Evolutionary conservation across 345 rosid genomes (phyloP).

Genomic region (Dipteronia sinensis): DNA sequence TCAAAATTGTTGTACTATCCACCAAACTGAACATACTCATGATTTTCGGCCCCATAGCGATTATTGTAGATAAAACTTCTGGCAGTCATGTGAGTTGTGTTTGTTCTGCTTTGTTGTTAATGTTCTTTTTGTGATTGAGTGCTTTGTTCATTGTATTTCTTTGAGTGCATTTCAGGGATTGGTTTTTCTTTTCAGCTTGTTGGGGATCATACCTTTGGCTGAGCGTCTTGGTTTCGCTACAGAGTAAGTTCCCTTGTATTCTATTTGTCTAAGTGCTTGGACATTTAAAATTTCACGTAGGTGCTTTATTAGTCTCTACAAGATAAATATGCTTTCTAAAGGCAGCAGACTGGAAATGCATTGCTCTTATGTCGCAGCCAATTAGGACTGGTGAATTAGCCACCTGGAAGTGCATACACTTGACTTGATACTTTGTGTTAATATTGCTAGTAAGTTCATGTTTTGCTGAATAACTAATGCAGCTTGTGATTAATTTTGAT

Average conservation of each 20-base stretch:
- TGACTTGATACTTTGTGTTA: neutral
- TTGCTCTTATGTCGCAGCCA: neutral
- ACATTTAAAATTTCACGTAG: neutral
- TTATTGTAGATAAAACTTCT: slow-evolving; percentile 21
- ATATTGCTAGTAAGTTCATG: neutral
- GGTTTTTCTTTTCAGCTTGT: slow-evolving; percentile 50
- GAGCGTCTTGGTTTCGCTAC: slow-evolving; percentile 59
- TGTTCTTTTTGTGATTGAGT: neutral
- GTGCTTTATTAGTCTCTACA: neutral
- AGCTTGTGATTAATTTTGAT: slow-evolving; percentile 20
- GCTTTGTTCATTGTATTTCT: slow-evolving; percentile 4
- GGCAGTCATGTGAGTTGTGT: slow-evolving; percentile 31
- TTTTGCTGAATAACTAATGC: slow-evolving; percentile 11
- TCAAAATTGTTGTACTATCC: slow-evolving; percentile 34
- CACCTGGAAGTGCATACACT: too few relatives aligned
- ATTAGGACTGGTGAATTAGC: too few relatives aligned
- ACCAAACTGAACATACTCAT: slow-evolving; percentile 32
- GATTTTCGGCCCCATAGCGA: slow-evolving; percentile 39
- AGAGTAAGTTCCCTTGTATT: slow-evolving; percentile 34
- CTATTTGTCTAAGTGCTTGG: neutral
- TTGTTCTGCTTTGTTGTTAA: neutral
- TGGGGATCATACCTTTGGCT: slow-evolving; percentile 56
- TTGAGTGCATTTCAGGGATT: slow-evolving; percentile 30
- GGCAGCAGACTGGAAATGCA: too few relatives aligned
- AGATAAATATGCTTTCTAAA: too few relatives aligned